Evolutionary conservation across 768 basidiomycete genomes (phyloP).

Genomic region (Mycena amicta): DNA sequence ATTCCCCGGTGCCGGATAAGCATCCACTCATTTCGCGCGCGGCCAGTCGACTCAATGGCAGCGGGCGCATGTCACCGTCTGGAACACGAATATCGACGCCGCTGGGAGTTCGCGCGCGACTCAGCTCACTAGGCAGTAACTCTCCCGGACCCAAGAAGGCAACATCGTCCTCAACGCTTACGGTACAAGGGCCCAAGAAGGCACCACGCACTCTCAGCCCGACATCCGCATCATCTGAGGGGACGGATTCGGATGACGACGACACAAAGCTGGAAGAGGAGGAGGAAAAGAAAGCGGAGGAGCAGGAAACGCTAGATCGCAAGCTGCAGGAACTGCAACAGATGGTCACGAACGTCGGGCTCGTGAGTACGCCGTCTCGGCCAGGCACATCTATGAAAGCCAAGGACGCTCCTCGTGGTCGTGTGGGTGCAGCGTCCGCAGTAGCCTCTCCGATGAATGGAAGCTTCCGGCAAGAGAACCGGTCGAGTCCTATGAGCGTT

Average conservation of each 20-base stretch:
- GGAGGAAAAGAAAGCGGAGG: slow-evolving; percentile 64
- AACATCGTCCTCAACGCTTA: slow-evolving; percentile 72
- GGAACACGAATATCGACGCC: slow-evolving; percentile 51
- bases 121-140: slow-evolving; percentile 66
- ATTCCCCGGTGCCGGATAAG: slow-evolving; percentile 27
- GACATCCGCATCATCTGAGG: slow-evolving; percentile 53
- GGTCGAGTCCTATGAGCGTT: slow-evolving; percentile 64
- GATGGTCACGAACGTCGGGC: slow-evolving; percentile 78
- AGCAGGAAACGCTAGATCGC: slow-evolving; percentile 64
- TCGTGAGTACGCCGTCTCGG: slow-evolving; percentile 50
- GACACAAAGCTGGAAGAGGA: slow-evolving; percentile 70
- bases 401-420: slow-evolving; percentile 49
- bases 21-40: slow-evolving; percentile 33
- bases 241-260: slow-evolving; percentile 61
- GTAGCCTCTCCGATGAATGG: slow-evolving; percentile 30
- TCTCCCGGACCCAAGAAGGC: slow-evolving; percentile 56
- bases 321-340: slow-evolving; percentile 70
- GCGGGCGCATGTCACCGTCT: slow-evolving; percentile 41
- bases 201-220: slow-evolving; percentile 41
- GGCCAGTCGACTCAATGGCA: slow-evolving; percentile 36
- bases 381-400: slow-evolving; percentile 33
- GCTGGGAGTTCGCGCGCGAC: slow-evolving; percentile 66
- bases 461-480: slow-evolving; percentile 40
- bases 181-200: slow-evolving; percentile 56
- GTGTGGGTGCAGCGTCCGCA: slow-evolving; percentile 37